Conservation (phyloP, 805 yeast species). For the Lipomyces yamadae region DNA sequence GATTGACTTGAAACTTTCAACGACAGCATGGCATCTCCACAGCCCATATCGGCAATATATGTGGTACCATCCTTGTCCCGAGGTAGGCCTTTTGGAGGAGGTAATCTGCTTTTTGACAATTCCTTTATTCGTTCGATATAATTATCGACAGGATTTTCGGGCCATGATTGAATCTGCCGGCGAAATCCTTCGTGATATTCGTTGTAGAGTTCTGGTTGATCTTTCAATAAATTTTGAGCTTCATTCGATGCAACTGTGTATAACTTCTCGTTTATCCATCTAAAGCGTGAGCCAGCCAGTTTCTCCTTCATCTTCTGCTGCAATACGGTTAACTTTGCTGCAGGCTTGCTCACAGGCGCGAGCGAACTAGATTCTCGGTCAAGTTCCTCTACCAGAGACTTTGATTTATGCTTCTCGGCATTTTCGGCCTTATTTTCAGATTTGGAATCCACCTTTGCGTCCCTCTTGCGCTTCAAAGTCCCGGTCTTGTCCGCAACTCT, state of each 20-base stretch:
- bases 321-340: constrained; percentile 67
- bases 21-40: constrained; percentile 95
- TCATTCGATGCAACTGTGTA: constrained; percentile 81
- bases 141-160: constrained; percentile 96
- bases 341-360: neutral
- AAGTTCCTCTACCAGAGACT: neutral
- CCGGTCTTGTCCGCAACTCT: neutral
- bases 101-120: constrained; percentile 14
- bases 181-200: constrained; percentile 96
- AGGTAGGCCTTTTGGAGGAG: constrained; percentile 52
- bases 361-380: neutral
- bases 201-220: constrained; percentile 86
- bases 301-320: constrained; percentile 97
- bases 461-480: constrained; percentile 9
- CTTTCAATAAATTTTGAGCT: constrained; percentile 72
- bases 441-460: constrained; percentile 26
- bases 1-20: constrained; percentile 60
- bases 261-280: constrained; percentile 98
- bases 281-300: constrained; percentile 89
- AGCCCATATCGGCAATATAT: constrained; percentile 97
- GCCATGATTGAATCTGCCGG: constrained; percentile 96
- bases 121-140: constrained; percentile 71
- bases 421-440: constrained; percentile 3
- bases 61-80: constrained; percentile 59
- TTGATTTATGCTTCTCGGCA: neutral